Percentiles rank a stretch among this genome's conserved stretches.
Evolutionary conservation across 257 asterid genomes (phyloP).

Genomic region (Primulina eburnea): DNA sequence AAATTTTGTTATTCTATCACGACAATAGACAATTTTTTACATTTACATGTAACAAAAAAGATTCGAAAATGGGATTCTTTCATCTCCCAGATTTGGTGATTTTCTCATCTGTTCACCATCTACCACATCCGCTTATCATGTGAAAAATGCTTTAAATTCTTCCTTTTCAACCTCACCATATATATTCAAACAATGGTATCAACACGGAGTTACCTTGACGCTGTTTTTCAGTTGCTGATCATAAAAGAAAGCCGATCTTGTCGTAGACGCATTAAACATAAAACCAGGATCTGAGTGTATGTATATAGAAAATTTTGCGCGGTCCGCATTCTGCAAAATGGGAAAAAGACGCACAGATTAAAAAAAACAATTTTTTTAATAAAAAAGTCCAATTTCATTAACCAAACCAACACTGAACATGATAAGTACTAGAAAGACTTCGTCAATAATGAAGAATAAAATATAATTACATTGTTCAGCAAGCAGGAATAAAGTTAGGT

Average conservation of each 20-base stretch:
- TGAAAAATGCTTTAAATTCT: not conserved
- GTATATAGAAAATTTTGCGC: conserved; percentile 55
- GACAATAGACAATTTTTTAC: not conserved
- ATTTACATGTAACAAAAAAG: too few relatives aligned
- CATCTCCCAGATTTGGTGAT: conserved; percentile 1
- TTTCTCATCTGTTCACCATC: not conserved
- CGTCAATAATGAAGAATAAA: not conserved
- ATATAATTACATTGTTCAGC: not conserved
- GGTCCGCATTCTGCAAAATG: conserved; percentile 64
- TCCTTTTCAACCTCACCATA: conserved; percentile 6
- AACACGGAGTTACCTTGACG: conserved; percentile 57
- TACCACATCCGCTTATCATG: conserved; percentile 17
- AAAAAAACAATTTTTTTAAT: not conserved
- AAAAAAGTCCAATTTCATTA: not conserved
- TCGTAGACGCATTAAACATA: conserved; percentile 72
- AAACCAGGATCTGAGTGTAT: conserved; percentile 88
- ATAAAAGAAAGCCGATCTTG: conserved; percentile 55
- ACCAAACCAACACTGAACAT: not conserved
- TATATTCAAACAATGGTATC: conserved; percentile 4
- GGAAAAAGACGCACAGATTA: not conserved
- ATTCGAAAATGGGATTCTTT: not conserved
- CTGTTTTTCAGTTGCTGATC: conserved; percentile 63
- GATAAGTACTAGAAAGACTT: conserved; percentile 1
- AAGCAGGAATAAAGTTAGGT: not conserved
- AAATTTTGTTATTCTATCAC: not conserved